Conservation (phyloP, 192 early-diverging fungal species). For the Coemansia sp. region DNA sequence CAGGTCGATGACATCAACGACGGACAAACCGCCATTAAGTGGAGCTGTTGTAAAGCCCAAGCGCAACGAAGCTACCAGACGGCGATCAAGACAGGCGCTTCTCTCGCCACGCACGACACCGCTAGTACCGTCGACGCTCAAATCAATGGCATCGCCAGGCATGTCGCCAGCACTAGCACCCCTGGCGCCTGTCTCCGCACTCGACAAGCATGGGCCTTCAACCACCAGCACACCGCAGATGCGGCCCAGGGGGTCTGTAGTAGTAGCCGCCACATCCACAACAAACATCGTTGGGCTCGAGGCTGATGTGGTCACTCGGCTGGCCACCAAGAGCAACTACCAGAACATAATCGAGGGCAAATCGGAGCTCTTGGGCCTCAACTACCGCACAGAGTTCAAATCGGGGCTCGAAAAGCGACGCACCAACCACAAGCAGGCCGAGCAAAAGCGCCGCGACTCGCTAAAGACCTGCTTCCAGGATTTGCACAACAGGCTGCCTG, state of each 20-base stretch:
- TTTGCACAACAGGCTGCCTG: slow-evolving; percentile 66
- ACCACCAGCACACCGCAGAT: slow-evolving; percentile 21
- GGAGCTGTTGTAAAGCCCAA: neutral
- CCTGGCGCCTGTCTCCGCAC: slow-evolving; percentile 17
- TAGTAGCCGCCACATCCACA: slow-evolving; percentile 34
- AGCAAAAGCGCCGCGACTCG: slow-evolving; percentile 93
- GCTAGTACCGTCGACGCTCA: slow-evolving; percentile 41
- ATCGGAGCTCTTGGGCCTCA: slow-evolving; percentile 76
- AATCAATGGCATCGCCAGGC: slow-evolving; percentile 11
- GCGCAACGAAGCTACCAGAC: slow-evolving; percentile 15
- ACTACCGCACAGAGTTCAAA: slow-evolving; percentile 72
- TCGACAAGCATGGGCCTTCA: neutral
- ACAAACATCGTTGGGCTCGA: slow-evolving; percentile 41
- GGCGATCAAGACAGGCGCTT: slow-evolving; percentile 27
- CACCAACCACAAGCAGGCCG: slow-evolving; percentile 92
- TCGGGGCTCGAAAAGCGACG: slow-evolving; percentile 77
- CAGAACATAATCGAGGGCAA: slow-evolving; percentile 86
- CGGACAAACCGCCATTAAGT: neutral
- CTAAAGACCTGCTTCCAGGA: slow-evolving; percentile 89
- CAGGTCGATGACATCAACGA: slow-evolving; percentile 14
- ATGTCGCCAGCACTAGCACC: slow-evolving; percentile 14
- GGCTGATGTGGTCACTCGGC: slow-evolving; percentile 53
- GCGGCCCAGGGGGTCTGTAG: slow-evolving; percentile 7
- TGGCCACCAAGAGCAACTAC: slow-evolving; percentile 77
- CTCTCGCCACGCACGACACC: slow-evolving; percentile 43